phyloP scores from a whole-genome alignment of 345 rosid species.

The Combretum micranthum region DNA sequence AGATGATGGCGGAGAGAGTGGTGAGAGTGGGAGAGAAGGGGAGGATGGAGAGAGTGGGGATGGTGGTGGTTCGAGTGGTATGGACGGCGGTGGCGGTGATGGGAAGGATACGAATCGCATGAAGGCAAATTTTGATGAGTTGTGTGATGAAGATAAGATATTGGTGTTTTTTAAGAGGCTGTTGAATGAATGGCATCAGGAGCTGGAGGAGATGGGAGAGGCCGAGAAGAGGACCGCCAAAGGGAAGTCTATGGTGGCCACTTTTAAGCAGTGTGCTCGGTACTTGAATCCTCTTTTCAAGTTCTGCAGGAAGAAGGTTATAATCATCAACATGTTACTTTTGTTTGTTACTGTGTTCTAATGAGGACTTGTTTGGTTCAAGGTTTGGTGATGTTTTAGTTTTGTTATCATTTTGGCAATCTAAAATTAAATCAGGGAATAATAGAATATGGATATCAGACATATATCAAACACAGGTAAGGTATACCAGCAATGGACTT shows the following conservation, averaged over 20 bases:
- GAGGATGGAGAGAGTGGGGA: slow-evolving; percentile 73
- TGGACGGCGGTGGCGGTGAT: slow-evolving; percentile 41
- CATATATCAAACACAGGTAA: too few relatives aligned
- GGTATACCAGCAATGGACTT: too few relatives aligned
- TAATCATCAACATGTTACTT: background rate
- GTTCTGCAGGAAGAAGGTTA: slow-evolving; percentile 96
- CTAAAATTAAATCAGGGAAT: too few relatives aligned
- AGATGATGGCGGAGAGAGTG: slow-evolving; percentile 71
- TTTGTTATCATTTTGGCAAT: too few relatives aligned
- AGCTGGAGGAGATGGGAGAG: slow-evolving; percentile 68
- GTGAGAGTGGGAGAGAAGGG: slow-evolving; percentile 60
- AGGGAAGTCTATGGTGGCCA: slow-evolving; percentile 88
- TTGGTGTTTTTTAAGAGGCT: slow-evolving; percentile 82
- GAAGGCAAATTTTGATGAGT: slow-evolving; percentile 80
- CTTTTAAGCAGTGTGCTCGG: slow-evolving; percentile 94
- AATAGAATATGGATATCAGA: too few relatives aligned
- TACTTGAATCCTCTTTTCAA: slow-evolving; percentile 87
- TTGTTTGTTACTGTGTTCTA: background rate
- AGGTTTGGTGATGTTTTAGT: too few relatives aligned
- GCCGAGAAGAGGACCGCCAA: slow-evolving; percentile 84
- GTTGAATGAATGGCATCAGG: slow-evolving; percentile 94
- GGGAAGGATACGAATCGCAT: slow-evolving; percentile 68
- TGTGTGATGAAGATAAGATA: slow-evolving; percentile 91
- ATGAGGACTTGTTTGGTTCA: background rate
- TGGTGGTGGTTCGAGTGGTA: slow-evolving; percentile 95